Percentiles rank a stretch among this genome's conserved stretches.
These are phyloP conservation scores for Pseudocercospora cruenta DNA, from an alignment of 2,329 filamentous ascomycete species.

Conservation along the genomic window DNA sequence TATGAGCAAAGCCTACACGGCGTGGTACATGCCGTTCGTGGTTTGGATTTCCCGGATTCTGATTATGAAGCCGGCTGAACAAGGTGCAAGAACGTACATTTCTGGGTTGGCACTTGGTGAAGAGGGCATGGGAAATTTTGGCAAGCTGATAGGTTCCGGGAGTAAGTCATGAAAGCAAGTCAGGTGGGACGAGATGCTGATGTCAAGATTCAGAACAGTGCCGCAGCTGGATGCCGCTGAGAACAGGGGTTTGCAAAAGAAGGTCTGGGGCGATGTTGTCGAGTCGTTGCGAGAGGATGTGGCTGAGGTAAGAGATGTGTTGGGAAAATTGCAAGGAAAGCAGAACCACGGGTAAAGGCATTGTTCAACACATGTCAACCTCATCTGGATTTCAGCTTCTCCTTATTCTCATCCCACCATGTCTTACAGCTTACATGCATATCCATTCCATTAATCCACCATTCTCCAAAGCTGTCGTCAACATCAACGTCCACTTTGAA, in stretches of 20 bases:
- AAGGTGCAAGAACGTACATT: not conserved
- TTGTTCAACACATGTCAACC: not conserved
- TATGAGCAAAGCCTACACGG: not conserved
- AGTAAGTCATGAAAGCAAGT: not conserved
- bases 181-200: not conserved
- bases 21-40: not conserved
- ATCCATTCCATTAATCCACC: constrained; percentile 76
- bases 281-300: not conserved
- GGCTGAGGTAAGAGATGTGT: not conserved
- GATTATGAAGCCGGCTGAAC: not conserved
- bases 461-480: constrained; percentile 92
- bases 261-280: not conserved
- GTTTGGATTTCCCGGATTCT: not conserved
- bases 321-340: not conserved
- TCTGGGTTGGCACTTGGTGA: not conserved
- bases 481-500: constrained; percentile 73
- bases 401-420: constrained; percentile 82
- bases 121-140: not conserved
- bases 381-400: constrained; percentile 68
- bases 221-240: not conserved
- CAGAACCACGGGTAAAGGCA: not conserved
- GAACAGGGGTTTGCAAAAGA: not conserved
- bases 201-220: not conserved
- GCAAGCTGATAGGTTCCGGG: not conserved
- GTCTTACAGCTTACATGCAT: constrained; percentile 67